A percentile compares a stretch with the other conserved stretches of the same genome.
Conservation (phyloP, 2,329 filamentous ascomycete species). For the Triangularia verruculosa region DNA sequence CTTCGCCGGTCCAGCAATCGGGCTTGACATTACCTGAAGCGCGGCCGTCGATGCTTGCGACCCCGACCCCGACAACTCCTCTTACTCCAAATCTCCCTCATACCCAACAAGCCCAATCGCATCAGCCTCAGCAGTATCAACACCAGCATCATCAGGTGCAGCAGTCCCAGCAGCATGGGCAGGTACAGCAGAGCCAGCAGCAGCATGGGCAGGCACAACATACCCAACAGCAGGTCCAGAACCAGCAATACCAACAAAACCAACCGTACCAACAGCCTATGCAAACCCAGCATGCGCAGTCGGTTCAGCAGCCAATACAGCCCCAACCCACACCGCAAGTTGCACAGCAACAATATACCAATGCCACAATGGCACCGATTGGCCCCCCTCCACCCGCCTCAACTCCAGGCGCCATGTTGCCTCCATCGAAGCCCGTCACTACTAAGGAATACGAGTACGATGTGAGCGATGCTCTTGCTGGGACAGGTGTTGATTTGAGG, state of each 20-base stretch:
- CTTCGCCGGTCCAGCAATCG: constrained; percentile 14
- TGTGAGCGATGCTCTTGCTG: constrained; percentile 77
- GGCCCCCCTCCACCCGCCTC: constrained; percentile 20
- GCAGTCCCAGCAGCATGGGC: background rate
- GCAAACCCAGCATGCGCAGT: background rate
- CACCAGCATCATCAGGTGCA: constrained; percentile 22
- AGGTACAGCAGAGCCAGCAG: background rate
- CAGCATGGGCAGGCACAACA: background rate
- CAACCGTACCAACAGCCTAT: background rate
- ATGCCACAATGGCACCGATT: constrained; percentile 28
- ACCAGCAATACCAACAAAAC: background rate
- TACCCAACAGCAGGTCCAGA: background rate
- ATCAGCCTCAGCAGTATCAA: constrained; percentile 18
- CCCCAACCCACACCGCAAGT: background rate
- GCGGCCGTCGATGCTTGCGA: constrained; percentile 17
- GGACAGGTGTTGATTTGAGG: constrained; percentile 81
- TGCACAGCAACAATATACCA: constrained; percentile 29
- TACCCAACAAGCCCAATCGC: background rate
- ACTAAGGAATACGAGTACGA: constrained; percentile 66
- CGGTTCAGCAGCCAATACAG: constrained; percentile 7
- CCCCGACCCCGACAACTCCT: constrained; percentile 14
- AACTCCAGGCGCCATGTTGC: constrained; percentile 48
- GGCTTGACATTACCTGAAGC: constrained; percentile 23
- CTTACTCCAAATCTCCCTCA: constrained; percentile 2
- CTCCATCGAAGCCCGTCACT: constrained; percentile 58